Evolutionary conservation across 116 monocot genomes (phyloP).

Genomic region (Posidonia oceanica): DNA sequence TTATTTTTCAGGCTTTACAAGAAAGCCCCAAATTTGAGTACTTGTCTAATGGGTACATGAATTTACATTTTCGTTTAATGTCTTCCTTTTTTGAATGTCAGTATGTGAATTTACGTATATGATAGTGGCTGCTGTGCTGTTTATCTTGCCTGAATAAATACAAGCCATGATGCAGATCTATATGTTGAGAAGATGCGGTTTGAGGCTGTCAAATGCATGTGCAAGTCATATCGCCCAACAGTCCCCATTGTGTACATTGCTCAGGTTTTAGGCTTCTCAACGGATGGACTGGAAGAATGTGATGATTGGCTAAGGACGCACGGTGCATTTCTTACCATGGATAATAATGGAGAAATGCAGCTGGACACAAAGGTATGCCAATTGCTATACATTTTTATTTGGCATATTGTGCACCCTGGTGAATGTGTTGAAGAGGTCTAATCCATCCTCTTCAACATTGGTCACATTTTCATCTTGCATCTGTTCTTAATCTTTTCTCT

Average conservation of each 20-base stretch:
- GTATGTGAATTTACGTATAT: not conserved
- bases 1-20: constrained; percentile 85
- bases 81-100: too few species aligned
- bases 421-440: too few species aligned
- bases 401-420: too few species aligned
- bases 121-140: not conserved
- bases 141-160: not conserved
- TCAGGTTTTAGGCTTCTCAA: constrained; percentile 62
- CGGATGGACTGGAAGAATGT: constrained; percentile 48
- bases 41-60: constrained; percentile 77
- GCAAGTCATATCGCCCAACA: constrained; percentile 75
- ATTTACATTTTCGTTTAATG: too few species aligned
- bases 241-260: constrained; percentile 60
- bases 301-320: constrained; percentile 86
- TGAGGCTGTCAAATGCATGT: constrained; percentile 85
- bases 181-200: constrained; percentile 87
- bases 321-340: constrained; percentile 53
- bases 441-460: too few species aligned
- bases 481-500: too few species aligned
- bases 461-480: too few species aligned
- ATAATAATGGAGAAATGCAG: constrained; percentile 48
- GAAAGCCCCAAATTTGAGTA: constrained; percentile 72
- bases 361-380: constrained; percentile 68
- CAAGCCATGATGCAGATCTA: constrained; percentile 39
- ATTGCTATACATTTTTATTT: not conserved